Evolutionary conservation across 1,139 yeast genomes (phyloP), one percentile per base, ranked within the genome.

Genomic region (Kluyveromyces marxianus): DNA sequence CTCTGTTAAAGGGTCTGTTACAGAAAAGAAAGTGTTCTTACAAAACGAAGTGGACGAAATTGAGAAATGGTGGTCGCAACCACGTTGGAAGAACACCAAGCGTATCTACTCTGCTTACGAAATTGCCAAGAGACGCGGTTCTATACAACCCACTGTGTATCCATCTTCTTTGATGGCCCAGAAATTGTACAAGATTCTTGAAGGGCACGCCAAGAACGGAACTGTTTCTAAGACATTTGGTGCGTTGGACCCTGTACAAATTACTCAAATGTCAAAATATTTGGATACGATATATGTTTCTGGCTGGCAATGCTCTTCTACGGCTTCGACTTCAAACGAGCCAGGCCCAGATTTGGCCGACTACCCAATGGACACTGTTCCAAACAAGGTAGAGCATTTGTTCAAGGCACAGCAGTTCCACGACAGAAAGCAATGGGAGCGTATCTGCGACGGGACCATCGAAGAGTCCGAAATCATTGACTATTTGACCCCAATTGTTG

Each of bases 281-380:
- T 75, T 90, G 63, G 98, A 90, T 69, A 78, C 95, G 27, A 78
- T 92, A 59, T 90, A 92, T 68, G 95, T 90, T 55, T 85, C 96
- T 42, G 98, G 98, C 49, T 90, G 98, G 98, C 97, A 92, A 72
- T 89, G 96, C 69, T 89, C 97, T 45, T 88, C 97, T 33, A 90
- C 97, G 44, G 97, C 97, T 47, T 90, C 97, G 28, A 86, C 96
- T 42, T 86, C 96, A 37, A 90, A 92, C 67, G 97, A 90, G 71
- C 97, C 97, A 42, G 87, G 95, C 37, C 97, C 97, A 50, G 98
- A 92, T 75, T 78, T 92, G 65, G 98, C 97, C 50, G 98, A 92
- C 69, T 92, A 92, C 70, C 97, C 97, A 48, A 85, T 84, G 85
- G 97, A 92, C 70, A 92, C 98, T 37, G 98, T 92, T 51, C 98